Conservation (phyloP, 2,329 filamentous ascomycete genomes). For the Apiospora kogelbergensis region DNA sequence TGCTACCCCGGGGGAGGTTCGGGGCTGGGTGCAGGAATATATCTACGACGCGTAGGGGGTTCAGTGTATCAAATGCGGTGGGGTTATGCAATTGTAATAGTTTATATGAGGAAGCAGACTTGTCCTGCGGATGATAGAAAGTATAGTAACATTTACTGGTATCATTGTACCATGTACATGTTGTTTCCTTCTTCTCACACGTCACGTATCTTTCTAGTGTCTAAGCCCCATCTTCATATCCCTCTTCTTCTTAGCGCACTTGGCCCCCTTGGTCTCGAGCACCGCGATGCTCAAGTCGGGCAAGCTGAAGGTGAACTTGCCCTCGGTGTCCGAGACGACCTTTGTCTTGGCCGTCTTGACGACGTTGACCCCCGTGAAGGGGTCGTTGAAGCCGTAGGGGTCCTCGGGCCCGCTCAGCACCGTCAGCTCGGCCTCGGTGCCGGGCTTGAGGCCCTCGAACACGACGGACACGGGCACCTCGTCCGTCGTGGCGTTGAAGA, state of each 20-base stretch:
- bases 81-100: too few species aligned
- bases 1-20: not conserved
- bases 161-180: not conserved
- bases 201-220: not conserved
- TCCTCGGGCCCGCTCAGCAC: constrained; percentile 43
- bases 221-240: not conserved
- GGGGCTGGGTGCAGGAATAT: not conserved
- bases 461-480: constrained; percentile 44
- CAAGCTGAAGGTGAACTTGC: constrained; percentile 49
- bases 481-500: constrained; percentile 50
- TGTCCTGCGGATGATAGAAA: too few species aligned
- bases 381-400: constrained; percentile 42
- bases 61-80: too few species aligned
- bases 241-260: not conserved
- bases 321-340: constrained; percentile 42
- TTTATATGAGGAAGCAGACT: too few species aligned
- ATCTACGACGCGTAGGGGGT: not conserved
- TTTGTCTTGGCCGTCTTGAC: constrained; percentile 40
- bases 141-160: too few species aligned
- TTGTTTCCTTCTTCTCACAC: too few species aligned
- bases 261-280: constrained; percentile 37
- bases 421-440: constrained; percentile 25
- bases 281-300: constrained; percentile 55
- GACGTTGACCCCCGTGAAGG: constrained; percentile 44
- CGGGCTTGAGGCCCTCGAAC: constrained; percentile 41